Base-by-base conservation (phyloP, 768 basidiomycete species). In the Cubamyces lactineus region DNA sequence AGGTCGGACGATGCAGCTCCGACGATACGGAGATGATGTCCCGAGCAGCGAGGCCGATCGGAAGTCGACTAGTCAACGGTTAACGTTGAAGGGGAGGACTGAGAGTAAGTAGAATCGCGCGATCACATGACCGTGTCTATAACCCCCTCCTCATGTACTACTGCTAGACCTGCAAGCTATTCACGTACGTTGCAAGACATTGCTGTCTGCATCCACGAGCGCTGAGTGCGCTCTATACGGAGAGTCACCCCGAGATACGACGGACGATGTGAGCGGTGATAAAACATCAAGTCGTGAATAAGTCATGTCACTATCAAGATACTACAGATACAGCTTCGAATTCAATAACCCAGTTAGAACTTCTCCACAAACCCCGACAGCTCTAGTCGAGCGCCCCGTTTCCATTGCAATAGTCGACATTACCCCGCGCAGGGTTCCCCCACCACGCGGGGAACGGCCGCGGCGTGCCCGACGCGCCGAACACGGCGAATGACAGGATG, bases 401-500 rank as follows among this genome's bases (percentile, higher is more conserved):
- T 8, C 84, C 84, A 61, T 85, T 85, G 63, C 84, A 86, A 63
- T 84, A 81, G 67, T 86, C 84, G 3, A 82, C 79, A 61, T 86
- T 85, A 13, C 84, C 84, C 19, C 67, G 63, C 1, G 66, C 74
- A 5, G 84, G 84, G 69, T 84, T 86, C 26, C 84, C 84, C 1
- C 79, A 79, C 84, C 84, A 86, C 56, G 67, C 53, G 8, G 85
- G 85, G 79, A 86, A 86, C 3, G 80, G 81, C 54, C 76, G 74
- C 50, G 74, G 67, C 12, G 69, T 68, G 11, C 85, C 85, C 0
- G 81, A 80, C 15, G 84, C 85, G 17, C 87, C 86, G 65, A 84
- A 86, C 23, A 87, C 84, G 2, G 85, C 84, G 70, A 87, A 88
- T 0, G 85, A 84, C 5, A 86, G 75, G 41, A 88, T 76, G 68